Percentiles rank a stretch among this genome's conserved stretches.
Conservation (phyloP, 2,329 filamentous ascomycete species). For the Lasiodiplodia theobromae region DNA sequence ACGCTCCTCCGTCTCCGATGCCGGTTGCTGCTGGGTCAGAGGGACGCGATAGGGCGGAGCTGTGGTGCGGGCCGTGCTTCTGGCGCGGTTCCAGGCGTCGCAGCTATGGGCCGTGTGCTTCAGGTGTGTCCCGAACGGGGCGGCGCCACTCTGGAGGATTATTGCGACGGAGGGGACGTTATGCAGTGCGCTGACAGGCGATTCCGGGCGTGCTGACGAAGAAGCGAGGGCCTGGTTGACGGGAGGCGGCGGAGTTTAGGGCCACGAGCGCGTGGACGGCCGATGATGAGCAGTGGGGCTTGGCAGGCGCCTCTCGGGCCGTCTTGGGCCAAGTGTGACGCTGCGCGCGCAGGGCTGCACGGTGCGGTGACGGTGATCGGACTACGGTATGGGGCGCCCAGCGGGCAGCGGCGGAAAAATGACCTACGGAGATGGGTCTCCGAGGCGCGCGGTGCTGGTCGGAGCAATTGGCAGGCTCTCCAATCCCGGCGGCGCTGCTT, state of each 20-base stretch:
- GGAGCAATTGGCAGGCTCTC: constrained; percentile 5
- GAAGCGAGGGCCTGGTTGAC: constrained; percentile 19
- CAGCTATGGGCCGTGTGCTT: constrained; percentile 16
- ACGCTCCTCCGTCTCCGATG: constrained; percentile 30
- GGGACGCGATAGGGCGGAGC: constrained; percentile 26
- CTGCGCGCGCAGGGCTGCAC: not conserved
- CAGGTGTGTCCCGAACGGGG: constrained; percentile 16
- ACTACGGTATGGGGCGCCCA: constrained; percentile 8
- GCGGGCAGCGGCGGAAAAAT: constrained; percentile 18
- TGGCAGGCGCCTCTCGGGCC: constrained; percentile 25
- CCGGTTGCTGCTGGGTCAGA: constrained; percentile 28
- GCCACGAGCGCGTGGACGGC: constrained; percentile 7
- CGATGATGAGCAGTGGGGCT: constrained; percentile 22
- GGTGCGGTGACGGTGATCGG: not conserved
- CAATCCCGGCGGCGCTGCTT: constrained; percentile 20
- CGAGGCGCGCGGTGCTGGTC: constrained; percentile 16
- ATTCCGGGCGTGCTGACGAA: constrained; percentile 25
- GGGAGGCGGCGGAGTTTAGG: constrained; percentile 25
- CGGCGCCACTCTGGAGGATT: constrained; percentile 16
- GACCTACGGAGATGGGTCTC: constrained; percentile 24
- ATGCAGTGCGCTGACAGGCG: constrained; percentile 20
- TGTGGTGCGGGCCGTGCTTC: constrained; percentile 27
- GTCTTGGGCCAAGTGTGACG: constrained; percentile 11
- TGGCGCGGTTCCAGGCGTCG: constrained; percentile 15
- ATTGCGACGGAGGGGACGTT: constrained; percentile 20